Evolutionary conservation across 768 basidiomycete genomes (phyloP), one percentile per base, ranked within the genome.

Genomic region (Amanita exitialis): DNA sequence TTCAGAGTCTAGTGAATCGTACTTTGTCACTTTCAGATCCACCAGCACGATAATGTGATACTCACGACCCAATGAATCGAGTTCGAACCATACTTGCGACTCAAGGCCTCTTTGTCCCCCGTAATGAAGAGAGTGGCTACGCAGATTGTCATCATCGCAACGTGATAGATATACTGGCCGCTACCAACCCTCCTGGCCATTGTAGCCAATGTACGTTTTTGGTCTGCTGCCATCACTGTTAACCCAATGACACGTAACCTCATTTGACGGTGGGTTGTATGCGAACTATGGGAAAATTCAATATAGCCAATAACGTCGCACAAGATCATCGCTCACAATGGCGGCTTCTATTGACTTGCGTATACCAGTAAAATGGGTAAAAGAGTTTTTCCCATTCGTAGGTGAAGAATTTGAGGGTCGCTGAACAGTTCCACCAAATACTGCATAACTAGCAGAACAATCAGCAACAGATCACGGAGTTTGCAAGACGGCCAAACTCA

Each of bases 51-150:
- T 20, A 34, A 50, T 30, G 27, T 39, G 49, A 25, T 6, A 35
- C 51, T 39, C 28, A 44, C 49, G 38, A 49, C 41, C 53, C 39
- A 42, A 41, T 35, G 39, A 30, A 43, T 28, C 18, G 39, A 42
- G 18, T 18, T 38, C 10, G 36, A 48, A 7, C 47, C 47, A 38
- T 37, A 48, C 16, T 10, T 23, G 13, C 27, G n/a, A 21, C 6
- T 42, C 12, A 50, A 50, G 6, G 27, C 15, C 1, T 15, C 12
- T 27, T 50, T 50, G 23, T 43, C 49, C 5, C 49, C 49, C 13
- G 49, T 42, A 18, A 43, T 38, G 28, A 50, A 50, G 23, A 50
- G 39, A 9, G 49, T 20, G 13, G 38, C 49, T 50, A 38, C 21
- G n/a, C 16, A 16, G 12, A 34, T 13, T 4, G 15, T 42, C 6